phyloP scores from a whole-genome alignment of 768 basidiomycete genomes.

The Phaeolepiota aurea region DNA sequence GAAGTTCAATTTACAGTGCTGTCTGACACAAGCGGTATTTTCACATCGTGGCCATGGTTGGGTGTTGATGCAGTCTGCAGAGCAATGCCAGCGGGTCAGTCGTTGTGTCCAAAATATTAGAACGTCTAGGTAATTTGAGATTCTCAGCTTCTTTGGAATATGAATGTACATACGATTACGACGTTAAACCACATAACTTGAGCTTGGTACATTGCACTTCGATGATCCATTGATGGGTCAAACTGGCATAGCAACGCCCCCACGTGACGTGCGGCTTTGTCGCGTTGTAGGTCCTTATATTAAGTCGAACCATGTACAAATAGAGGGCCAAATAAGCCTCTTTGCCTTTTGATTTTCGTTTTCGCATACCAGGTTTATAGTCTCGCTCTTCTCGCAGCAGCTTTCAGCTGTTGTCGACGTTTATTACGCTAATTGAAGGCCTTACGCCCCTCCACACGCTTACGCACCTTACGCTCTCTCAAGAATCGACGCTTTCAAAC shows the following conservation, averaged over 20 bases:
- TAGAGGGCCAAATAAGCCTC: conserved; percentile 21
- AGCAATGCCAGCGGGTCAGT: no score
- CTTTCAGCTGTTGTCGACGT: conserved; percentile 21
- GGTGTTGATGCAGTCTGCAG: no score
- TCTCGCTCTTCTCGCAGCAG: conserved; percentile 19
- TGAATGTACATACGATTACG: no score
- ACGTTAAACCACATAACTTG: no score
- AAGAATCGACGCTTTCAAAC: conserved; percentile 22
- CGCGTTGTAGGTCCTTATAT: conserved; percentile 18
- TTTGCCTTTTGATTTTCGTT: conserved; percentile 9
- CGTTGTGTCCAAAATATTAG: no score
- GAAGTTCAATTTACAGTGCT: no score
- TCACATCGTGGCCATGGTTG: no score
- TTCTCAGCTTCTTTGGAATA: no score
- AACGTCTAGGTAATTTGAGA: no score
- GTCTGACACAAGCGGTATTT: no score
- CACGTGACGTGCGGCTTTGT: conserved; percentile 20
- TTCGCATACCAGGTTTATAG: conserved; percentile 13
- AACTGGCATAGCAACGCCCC: background rate
- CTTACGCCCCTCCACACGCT: conserved; percentile 31
- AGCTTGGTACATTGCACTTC: no score
- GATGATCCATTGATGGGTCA: background rate
- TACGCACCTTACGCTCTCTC: conserved; percentile 40
- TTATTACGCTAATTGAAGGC: conserved; percentile 28
- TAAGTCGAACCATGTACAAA: conserved; percentile 28